These are phyloP conservation scores for Cnidoscolus chayamansa DNA, from an alignment of 441 rosid species.

Conservation along the genomic window DNA sequence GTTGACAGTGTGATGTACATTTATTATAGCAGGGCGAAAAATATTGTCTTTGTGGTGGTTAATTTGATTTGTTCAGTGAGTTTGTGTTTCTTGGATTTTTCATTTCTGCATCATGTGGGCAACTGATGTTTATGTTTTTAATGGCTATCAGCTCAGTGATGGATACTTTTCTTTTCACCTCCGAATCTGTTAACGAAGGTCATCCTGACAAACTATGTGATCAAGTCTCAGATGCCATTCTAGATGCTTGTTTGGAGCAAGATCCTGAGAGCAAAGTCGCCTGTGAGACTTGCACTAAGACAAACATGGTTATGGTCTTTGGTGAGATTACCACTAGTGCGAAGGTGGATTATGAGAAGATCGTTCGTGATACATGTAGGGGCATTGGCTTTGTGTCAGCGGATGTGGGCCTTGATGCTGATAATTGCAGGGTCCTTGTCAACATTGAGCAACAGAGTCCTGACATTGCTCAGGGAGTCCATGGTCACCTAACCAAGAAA, in stretches of 20 bases:
- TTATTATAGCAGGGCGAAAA: neutral
- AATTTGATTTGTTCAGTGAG: neutral
- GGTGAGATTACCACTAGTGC: conserved; percentile 69
- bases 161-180: conserved; percentile 69
- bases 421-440: conserved; percentile 58
- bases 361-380: conserved; percentile 58
- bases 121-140: neutral
- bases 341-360: conserved; percentile 54
- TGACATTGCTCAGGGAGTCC: conserved; percentile 60
- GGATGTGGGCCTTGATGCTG: conserved; percentile 63
- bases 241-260: conserved; percentile 62
- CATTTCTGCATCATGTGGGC: neutral
- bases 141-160: conserved; percentile 20
- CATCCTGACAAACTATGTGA: conserved; percentile 75
- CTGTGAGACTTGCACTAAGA: conserved; percentile 65
- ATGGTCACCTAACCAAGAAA: conserved; percentile 56
- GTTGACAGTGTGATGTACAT: neutral
- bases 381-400: conserved; percentile 50
- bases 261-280: conserved; percentile 71
- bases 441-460: conserved; percentile 66
- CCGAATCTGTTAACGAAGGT: conserved; percentile 66
- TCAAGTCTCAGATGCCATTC: conserved; percentile 66
- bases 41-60: neutral
- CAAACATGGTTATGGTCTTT: conserved; percentile 63
- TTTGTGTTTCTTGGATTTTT: neutral